Evolutionary conservation across 2,329 filamentous ascomycete species (phyloP).

Genomic region (Colletotrichum endophyticum): DNA sequence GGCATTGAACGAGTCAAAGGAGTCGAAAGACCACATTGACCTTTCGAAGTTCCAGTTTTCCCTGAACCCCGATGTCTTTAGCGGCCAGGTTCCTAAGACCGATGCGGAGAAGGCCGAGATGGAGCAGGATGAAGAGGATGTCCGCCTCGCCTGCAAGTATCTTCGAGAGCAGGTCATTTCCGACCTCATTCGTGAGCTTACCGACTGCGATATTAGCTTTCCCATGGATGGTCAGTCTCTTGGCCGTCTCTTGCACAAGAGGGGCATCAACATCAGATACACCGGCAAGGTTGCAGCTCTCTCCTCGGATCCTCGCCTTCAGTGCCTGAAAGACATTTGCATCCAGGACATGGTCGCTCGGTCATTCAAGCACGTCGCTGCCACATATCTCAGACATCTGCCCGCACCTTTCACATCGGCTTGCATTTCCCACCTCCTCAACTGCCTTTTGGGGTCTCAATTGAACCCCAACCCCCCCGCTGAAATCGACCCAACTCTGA

Average conservation of each 20-base stretch:
- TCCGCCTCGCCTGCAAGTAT: constrained; percentile 82
- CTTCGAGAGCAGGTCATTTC: constrained; percentile 80
- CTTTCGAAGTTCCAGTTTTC: constrained; percentile 86
- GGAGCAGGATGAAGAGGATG: constrained; percentile 84
- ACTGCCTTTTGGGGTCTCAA: constrained; percentile 83
- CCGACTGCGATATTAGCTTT: constrained; percentile 93
- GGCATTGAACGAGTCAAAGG: neutral
- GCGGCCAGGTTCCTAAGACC: constrained; percentile 87
- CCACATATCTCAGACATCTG: constrained; percentile 78
- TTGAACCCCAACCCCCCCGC: constrained; percentile 80
- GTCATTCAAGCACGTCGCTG: constrained; percentile 91
- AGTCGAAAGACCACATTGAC: constrained; percentile 73
- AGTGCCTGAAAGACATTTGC: constrained; percentile 77
- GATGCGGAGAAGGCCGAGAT: constrained; percentile 87
- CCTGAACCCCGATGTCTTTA: constrained; percentile 95
- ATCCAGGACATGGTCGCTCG: constrained; percentile 94
- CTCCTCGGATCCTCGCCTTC: constrained; percentile 72
- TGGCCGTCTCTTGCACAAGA: constrained; percentile 88
- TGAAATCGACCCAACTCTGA: constrained; percentile 77
- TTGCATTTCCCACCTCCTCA: constrained; percentile 85
- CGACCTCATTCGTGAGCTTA: constrained; percentile 83
- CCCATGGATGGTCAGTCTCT: constrained; percentile 98
- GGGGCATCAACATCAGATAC: constrained; percentile 96
- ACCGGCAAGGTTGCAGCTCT: constrained; percentile 82
- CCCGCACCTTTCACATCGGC: constrained; percentile 81